A percentile compares a stretch with the other conserved stretches of the same genome.
These are phyloP conservation scores for Yamadazyma atlantica DNA, from an alignment of 1,139 yeast species.

Conservation along the genomic window DNA sequence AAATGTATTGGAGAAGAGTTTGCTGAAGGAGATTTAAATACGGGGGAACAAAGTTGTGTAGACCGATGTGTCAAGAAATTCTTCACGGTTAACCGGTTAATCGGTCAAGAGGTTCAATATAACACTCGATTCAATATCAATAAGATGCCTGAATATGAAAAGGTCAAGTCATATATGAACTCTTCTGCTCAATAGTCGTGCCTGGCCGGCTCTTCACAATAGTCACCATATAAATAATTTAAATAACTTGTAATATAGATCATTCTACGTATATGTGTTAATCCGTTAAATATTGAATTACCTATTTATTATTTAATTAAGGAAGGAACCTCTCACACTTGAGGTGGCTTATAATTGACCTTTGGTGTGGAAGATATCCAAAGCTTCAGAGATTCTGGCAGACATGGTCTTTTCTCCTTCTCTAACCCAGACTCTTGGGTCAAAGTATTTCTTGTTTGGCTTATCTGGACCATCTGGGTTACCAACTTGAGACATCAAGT, in stretches of 20 bases:
- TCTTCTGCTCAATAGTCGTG: no score
- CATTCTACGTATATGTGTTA: background rate
- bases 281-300: slow-evolving; percentile 1
- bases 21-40: slow-evolving; percentile 76
- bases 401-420: slow-evolving; percentile 99
- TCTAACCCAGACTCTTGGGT: slow-evolving; percentile 99
- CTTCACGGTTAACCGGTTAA: slow-evolving; percentile 58
- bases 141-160: slow-evolving; percentile 41
- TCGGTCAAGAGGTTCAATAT: slow-evolving; percentile 50
- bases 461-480: slow-evolving; percentile 99
- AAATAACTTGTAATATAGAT: slow-evolving; percentile 3
- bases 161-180: slow-evolving; percentile 17
- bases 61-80: slow-evolving; percentile 80
- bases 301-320: no score
- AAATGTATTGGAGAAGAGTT: slow-evolving; percentile 76
- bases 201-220: no score
- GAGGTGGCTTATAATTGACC: slow-evolving; percentile 56
- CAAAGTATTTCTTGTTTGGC: slow-evolving; percentile 99
- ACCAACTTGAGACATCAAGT: slow-evolving; percentile 85
- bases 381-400: slow-evolving; percentile 79
- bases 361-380: slow-evolving; percentile 82
- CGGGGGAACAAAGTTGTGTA: slow-evolving; percentile 73
- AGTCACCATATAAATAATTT: no score
- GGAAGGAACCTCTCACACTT: no score
- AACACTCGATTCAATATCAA: slow-evolving; percentile 30